Base-by-base conservation (phyloP, 2,329 filamentous ascomycete genomes). In the Cladosporium sp. region DNA sequence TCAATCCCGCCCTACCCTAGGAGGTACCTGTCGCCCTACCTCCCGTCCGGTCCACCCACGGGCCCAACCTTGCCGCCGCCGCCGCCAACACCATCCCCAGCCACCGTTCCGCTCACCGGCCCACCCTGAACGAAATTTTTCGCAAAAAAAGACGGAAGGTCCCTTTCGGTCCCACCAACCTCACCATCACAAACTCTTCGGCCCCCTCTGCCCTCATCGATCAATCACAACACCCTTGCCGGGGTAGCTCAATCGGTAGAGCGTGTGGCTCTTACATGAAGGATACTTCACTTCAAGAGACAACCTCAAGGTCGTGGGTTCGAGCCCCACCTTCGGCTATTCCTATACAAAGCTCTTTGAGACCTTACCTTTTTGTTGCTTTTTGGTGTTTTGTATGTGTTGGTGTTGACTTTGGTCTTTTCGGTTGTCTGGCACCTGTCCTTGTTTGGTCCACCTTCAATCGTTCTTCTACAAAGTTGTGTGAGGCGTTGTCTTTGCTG, bases 231-330 rank as follows among this genome's bases (percentile, higher is more conserved):
- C 4, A 38, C 43, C 43, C 43, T 46, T 46, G 71, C 71, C 66
- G 65, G 71, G 70, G 68, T 73, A 74, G 71, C 72, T 74, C 72
- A 74, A 74, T 74, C 70, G 72, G 71, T 70, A 74, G 72, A 73
- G 72, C 72, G 72, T 74, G 72, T 72, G 72, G 70, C 72, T 74
- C 71, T 73, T 75, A 75, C 25, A n/a, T n/a, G n/a, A n/a, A n/a
- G n/a, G 11, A 29, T 16, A 36, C 32, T 32, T 32, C 30, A 7
- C 30, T 32, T 32, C 30, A n/a, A 45, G 42, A 45, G 42, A 45
- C 29, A 67, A 57, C 53, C 55, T 57, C 54, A 57, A 57, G 55
- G 55, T 56, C 54, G 55, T 49, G 55, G 55, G 55, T 57, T 54
- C 55, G 54, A 56, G 53, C 57, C 55, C 55, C 55, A 49, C 57